Base-by-base conservation (phyloP, 106 monocot genomes). In the Ottelia alismoides region DNA sequence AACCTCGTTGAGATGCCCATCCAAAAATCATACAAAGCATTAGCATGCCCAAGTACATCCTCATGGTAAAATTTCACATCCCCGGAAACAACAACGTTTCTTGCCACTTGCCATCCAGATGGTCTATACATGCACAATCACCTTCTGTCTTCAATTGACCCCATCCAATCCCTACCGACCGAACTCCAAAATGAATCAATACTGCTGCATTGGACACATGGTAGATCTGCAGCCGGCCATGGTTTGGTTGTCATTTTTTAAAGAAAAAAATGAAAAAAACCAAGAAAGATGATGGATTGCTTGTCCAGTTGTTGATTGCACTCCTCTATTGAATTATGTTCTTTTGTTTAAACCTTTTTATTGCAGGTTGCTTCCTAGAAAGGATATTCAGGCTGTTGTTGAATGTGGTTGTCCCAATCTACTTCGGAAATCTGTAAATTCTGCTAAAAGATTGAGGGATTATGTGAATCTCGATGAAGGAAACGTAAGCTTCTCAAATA, bases 381-480 rank as follows among this genome's bases (percentile, higher is more conserved):
- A 77, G 66, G 79, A 98, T 56, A 85, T 98, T 40, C 63, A 68
- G 68, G 61, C 74, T 66, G 49, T 90, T 56, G 85, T 90, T 47
- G 67, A 75, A 35, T 60, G 54, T 83, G 85, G 98, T 6, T 98
- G 98, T 51, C 98, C 98, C 46, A 90, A 74, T 77, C 31, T 82
- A 17, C 74, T 68, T n/a, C 61, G 85, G 6, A 98, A 98, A 62
- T 52, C 74, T 59, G 79, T 86, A 49, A 90, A 90, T 75, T 89
- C 98, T 51, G 78, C 90, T 67, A 98, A 98, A 80, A 79, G 90
- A 68, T 68, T 98, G 57, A 85, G 98, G 73, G 74, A 72, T 32
- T 78, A 76, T 56, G 32, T 98, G 45, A 60, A 52, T 51, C 46
- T 98, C 53, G 75, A 90, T 62, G 98, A 98, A 80, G 79, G 65